Conservation (phyloP, 768 basidiomycete genomes). For the Pleurotus djamor region DNA sequence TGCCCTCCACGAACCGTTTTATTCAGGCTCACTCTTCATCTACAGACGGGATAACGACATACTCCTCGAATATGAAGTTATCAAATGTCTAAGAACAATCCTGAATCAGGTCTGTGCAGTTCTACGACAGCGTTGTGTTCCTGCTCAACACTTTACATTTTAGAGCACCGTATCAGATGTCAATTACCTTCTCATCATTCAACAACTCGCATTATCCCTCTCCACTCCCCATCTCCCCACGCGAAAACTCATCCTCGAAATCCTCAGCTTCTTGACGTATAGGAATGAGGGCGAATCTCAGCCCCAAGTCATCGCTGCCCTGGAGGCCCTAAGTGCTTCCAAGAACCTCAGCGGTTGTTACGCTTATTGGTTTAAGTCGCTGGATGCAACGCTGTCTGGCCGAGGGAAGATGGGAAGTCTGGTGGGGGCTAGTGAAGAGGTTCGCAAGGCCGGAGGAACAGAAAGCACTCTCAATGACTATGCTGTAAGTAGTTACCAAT, state of each 20-base stretch:
- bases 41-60: constrained; percentile 62
- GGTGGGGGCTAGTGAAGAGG: constrained; percentile 93
- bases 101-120: constrained; percentile 58
- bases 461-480: constrained; percentile 81
- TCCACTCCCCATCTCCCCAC: constrained; percentile 79
- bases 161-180: constrained; percentile 74
- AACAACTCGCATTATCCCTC: constrained; percentile 78
- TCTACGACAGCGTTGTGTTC: constrained; percentile 13
- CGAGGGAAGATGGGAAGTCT: constrained; percentile 93
- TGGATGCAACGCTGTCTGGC: constrained; percentile 75
- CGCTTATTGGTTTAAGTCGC: constrained; percentile 86
- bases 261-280: constrained; percentile 72
- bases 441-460: constrained; percentile 62
- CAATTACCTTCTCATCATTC: constrained; percentile 69
- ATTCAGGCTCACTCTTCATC: neutral
- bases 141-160: constrained; percentile 8
- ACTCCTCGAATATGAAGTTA: constrained; percentile 80
- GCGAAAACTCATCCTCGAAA: constrained; percentile 75
- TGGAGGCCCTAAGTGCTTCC: constrained; percentile 69
- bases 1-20: neutral
- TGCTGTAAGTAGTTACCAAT: constrained; percentile 52
- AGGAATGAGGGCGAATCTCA: constrained; percentile 61
- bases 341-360: constrained; percentile 67
- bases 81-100: constrained; percentile 83
- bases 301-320: constrained; percentile 67